Evolutionary conservation across 2,329 filamentous ascomycete species (phyloP), one percentile per base, ranked within the genome.

Genomic region (Sporothrix pseudoabietina): DNA sequence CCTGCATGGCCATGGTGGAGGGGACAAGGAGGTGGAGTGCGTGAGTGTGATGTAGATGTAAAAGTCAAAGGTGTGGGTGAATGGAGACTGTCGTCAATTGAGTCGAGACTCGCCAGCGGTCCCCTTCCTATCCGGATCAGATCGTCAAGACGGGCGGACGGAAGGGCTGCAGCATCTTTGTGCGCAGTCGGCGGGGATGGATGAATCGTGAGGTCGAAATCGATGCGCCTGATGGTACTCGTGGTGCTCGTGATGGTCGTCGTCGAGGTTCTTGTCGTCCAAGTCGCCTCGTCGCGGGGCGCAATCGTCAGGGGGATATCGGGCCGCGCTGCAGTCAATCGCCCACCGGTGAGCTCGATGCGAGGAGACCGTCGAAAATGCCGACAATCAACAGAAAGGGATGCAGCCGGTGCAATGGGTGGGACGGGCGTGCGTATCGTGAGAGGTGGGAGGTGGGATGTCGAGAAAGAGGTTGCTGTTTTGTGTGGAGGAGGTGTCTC

Each of bases 1-100:
- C 80, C 72, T 74, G 77, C 77, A 75, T 79, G 75, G 78, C 78
- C 80, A 79, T 81, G 74, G 73, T 69, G 72, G 68, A 69, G 22
- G 10, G 8, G 65, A 22, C 41, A 3, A n/a, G 19, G 57, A 14
- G 32, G 35, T 55, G 4, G 22, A 4, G 30, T 44, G 63, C 12
- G 44, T 30, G 32, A 19, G 6, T 8, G 32, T 16, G 16, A 4
- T 5, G 14, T 35, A 30, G 54, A 4, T 9, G 19, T 2, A 26
- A 26, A 26, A 26, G 54, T 10, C 5, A 10, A 32, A 14, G 16
- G 47, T 52, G 35, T 35, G 39, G 32, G 30, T 19, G 16, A 61
- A 35, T 12, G n/a, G 22, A 7, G 35, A 26, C n/a, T 10, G 30
- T 26, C 9, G 32, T 16, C 66, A 14, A 39, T 55, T 19, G 22